phyloP scores from a whole-genome alignment of 2,329 filamentous ascomycete species.

The Fusarium mundagurra region DNA sequence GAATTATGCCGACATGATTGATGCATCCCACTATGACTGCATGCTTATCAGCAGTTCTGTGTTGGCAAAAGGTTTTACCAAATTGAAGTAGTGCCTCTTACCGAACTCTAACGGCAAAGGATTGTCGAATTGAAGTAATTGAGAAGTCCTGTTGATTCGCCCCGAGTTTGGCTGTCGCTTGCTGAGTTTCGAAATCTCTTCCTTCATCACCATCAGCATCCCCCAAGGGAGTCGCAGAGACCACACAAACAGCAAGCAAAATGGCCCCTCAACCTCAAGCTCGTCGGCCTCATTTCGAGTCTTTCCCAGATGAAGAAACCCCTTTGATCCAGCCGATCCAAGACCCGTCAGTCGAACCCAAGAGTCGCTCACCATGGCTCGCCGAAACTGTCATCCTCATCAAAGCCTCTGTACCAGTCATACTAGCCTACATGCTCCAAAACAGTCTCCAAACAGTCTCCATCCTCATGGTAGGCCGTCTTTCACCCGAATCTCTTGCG shows the following conservation, averaged over 20 bases:
- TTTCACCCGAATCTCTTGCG: conserved; percentile 82
- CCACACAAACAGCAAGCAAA: neutral
- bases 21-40: neutral
- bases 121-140: neutral
- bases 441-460: conserved; percentile 87
- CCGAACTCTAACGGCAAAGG: neutral
- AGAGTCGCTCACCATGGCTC: conserved; percentile 32
- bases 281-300: accelerated
- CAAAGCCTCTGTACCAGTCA: conserved; percentile 78
- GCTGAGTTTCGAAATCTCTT: neutral
- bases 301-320: conserved; percentile 31
- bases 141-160: neutral
- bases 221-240: neutral
- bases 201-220: neutral
- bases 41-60: conserved; percentile 2
- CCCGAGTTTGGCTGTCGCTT: neutral
- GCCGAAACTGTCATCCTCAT: conserved; percentile 60
- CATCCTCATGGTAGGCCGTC: conserved; percentile 81
- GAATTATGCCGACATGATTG: neutral
- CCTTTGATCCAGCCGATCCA: conserved; percentile 15
- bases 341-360: neutral
- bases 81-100: neutral
- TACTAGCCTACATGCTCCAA: conserved; percentile 85
- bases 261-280: neutral
- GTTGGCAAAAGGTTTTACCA: neutral